A percentile compares a stretch with the other conserved stretches of the same genome.
Evolutionary conservation across 1,284 basidiomycete genomes (phyloP).

Genomic region (Sutorius eximius): DNA sequence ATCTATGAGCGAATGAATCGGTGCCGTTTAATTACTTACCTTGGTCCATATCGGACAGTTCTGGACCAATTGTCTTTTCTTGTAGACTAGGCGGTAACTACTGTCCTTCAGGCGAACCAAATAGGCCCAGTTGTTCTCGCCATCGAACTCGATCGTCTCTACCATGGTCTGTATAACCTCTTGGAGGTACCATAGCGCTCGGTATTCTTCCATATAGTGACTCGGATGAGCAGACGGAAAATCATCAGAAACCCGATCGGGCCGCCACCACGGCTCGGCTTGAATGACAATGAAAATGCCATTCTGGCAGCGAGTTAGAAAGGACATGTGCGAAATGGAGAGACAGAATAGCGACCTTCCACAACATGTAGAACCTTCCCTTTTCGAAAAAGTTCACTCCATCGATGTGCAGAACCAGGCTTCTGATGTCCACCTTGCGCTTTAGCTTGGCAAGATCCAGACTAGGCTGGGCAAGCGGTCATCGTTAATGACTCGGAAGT

Average conservation of each 20-base stretch:
- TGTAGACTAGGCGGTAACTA: slow-evolving; percentile 38
- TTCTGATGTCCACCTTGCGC: slow-evolving; percentile 27
- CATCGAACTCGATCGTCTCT: slow-evolving; percentile 40
- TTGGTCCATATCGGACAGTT: slow-evolving; percentile 42
- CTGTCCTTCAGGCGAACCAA: slow-evolving; percentile 35
- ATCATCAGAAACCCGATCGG: slow-evolving; percentile 4
- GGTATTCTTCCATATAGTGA: slow-evolving; percentile 17
- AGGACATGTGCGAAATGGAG: neutral
- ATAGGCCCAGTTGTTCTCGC: slow-evolving; percentile 46
- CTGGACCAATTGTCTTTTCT: slow-evolving; percentile 32
- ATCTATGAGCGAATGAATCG: slow-evolving; percentile 13
- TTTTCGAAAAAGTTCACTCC: slow-evolving; percentile 1
- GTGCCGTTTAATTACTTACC: slow-evolving; percentile 1
- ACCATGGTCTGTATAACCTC: slow-evolving; percentile 41
- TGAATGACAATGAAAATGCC: slow-evolving; percentile 43
- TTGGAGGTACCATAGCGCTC: slow-evolving; percentile 27
- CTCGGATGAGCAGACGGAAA: neutral
- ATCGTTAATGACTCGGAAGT: slow-evolving; percentile 6
- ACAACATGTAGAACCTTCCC: slow-evolving; percentile 32
- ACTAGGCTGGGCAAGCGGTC: slow-evolving; percentile 10
- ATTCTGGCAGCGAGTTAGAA: slow-evolving; percentile 27
- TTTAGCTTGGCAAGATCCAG: slow-evolving; percentile 25
- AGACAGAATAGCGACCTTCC: slow-evolving; percentile 24
- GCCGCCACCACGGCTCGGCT: slow-evolving; percentile 32
- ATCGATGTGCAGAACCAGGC: slow-evolving; percentile 24